phyloP scores from a whole-genome alignment of 305 asterid genomes.

The Solanum hybrid region DNA sequence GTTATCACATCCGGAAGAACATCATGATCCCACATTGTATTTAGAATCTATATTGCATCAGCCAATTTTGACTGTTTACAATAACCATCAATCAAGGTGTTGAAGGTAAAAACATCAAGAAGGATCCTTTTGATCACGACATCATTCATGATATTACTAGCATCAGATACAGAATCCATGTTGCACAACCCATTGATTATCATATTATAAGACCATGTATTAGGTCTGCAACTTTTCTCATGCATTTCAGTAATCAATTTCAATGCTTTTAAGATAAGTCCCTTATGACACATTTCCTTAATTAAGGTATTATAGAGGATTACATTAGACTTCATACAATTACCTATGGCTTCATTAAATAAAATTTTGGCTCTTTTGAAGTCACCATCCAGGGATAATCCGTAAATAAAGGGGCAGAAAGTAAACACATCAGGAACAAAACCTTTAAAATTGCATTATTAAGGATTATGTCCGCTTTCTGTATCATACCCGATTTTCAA shows the following conservation, averaged over 20 bases:
- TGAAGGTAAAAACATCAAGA: conserved; percentile 85
- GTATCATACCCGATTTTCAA: conserved; percentile 62
- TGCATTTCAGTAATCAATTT: conserved; percentile 66
- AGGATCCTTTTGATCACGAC: conserved; percentile 55
- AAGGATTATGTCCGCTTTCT: conserved; percentile 55
- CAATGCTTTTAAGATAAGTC: conserved; percentile 62
- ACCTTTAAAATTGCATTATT: conserved; percentile 60
- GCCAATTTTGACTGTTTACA: conserved; percentile 71
- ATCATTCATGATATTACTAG: conserved; percentile 47
- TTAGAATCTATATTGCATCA: conserved; percentile 58
- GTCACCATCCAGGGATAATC: conserved; percentile 63
- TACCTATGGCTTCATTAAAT: conserved; percentile 41
- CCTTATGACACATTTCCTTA: conserved; percentile 57
- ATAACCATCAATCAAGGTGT: conserved; percentile 81
- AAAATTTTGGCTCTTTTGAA: conserved; percentile 47
- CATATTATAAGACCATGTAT: conserved; percentile 68
- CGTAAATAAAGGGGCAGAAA: conserved; percentile 57
- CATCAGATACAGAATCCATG: conserved; percentile 69
- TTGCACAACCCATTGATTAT: conserved; percentile 76
- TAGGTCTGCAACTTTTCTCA: conserved; percentile 56
- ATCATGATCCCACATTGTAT: conserved; percentile 66
- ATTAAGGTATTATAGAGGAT: conserved; percentile 58
- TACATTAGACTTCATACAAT: conserved; percentile 47
- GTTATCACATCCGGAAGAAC: conserved; percentile 74
- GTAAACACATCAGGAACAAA: conserved; percentile 80